Evolutionary conservation across 148 eudicot genomes (phyloP), one percentile per base, ranked within the genome.

Genomic region (Cornus controversa): DNA sequence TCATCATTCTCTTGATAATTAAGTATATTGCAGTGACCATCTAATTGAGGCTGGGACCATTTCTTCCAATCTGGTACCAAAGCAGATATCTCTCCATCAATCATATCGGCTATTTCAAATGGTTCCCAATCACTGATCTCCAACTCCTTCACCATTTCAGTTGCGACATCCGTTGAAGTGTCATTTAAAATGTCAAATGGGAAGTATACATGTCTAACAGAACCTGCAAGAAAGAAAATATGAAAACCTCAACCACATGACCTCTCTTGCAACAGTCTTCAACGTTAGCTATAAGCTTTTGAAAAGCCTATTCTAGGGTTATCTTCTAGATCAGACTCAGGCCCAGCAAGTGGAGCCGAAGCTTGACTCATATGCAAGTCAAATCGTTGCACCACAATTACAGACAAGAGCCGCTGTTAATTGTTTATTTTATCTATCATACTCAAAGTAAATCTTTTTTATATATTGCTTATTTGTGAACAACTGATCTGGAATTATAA

Each of bases 111-210:
- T 65, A 87, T 87, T 75, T 87, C 87, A 57, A 74, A 80, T 29
- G 90, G 87, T 10, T 73, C 82, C 90, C 86, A 84, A 72, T 84
- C 87, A 16, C 50, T 77, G 64, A 87, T 87, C 72, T 87, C 90
- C 37, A 87, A 73, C 69, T 87, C 90, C 90, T 85, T 85, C 75
- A 87, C 90, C 90, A 87, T 87, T 73, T 87, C 87, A 65, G 60
- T 78, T 10, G 90, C 90, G 9, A 87, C 90, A 27, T 85, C 86
- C n/a, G 75, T 54, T 6, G 90, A 84, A 5, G 86, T 85, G 75
- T 87, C 90, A 63, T 54, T 80, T 20, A 72, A 63, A 68, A 82
- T 80, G 66, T 87, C 90, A 64, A 87, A 87, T 1, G 90, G 90
- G 45, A 87, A 87, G 76, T 67, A 87, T 26, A 87, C 81, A n/a